Evolutionary conservation across 228 moss, liverwort and hornwort genomes (phyloP).

Genomic region (Sphagnum magellanicum): DNA sequence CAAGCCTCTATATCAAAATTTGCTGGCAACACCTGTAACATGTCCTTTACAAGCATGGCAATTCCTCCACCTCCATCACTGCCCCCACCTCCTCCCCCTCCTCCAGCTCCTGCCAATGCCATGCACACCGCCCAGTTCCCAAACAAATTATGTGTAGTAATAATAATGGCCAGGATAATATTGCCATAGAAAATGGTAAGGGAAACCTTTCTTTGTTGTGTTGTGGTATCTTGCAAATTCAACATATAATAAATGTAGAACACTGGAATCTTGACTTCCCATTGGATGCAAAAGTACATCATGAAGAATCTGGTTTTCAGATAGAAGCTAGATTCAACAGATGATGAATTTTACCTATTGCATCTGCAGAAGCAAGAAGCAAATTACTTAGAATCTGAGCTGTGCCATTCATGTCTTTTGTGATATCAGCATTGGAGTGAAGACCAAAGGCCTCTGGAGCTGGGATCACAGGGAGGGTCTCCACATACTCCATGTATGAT

Average conservation of each 20-base stretch:
- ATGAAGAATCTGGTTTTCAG: not conserved
- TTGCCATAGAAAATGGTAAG: too few species aligned
- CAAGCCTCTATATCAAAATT: conserved; percentile 88
- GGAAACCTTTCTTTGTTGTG: too few species aligned
- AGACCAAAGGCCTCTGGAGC: conserved; percentile 84
- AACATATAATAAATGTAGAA: too few species aligned
- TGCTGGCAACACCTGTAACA: conserved; percentile 48
- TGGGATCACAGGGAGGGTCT: conserved; percentile 59
- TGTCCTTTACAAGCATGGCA: conserved; percentile 47
- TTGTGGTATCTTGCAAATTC: too few species aligned
- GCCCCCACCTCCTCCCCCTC: conserved; percentile 33
- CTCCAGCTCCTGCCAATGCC: conserved; percentile 23
- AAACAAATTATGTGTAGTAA: not conserved
- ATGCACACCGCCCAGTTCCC: not conserved
- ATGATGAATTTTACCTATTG: conserved; percentile 32
- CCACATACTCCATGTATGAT: conserved; percentile 48
- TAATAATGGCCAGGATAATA: too few species aligned
- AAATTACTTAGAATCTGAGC: conserved; percentile 53
- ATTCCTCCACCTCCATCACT: conserved; percentile 48
- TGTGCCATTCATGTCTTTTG: conserved; percentile 84
- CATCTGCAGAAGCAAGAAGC: conserved; percentile 66
- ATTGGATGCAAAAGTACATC: not conserved
- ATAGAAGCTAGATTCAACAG: not conserved
- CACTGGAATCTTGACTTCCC: too few species aligned
- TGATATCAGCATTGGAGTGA: conserved; percentile 88